These are phyloP conservation scores for Allium sativum DNA, from an alignment of 106 monocot species.

Conservation along the genomic window DNA sequence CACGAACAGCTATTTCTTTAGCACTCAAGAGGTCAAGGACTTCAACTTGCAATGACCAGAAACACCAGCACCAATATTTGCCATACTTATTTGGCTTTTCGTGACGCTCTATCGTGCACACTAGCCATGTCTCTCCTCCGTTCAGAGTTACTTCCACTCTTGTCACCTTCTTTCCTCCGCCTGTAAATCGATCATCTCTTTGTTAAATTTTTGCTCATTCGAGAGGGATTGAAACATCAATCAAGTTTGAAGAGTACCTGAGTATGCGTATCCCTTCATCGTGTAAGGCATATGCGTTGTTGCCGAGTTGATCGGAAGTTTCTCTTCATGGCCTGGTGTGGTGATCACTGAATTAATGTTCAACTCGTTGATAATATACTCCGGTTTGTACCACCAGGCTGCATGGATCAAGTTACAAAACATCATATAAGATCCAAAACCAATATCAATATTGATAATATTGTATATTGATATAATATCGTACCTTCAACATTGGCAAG, in stretches of 20 bases:
- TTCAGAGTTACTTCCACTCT: conserved; percentile 90
- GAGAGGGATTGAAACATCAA: too few relatives aligned
- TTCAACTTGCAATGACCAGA: conserved; percentile 79
- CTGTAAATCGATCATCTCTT: conserved; percentile 13
- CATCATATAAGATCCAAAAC: too few relatives aligned
- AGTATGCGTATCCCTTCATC: conserved; percentile 81
- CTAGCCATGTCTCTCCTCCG: conserved; percentile 75
- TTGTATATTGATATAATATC: neutral
- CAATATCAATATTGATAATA: neutral
- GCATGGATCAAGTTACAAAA: neutral
- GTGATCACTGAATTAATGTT: conserved; percentile 97
- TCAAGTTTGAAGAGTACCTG: conserved; percentile 23
- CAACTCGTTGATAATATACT: conserved; percentile 95
- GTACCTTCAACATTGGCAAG: conserved; percentile 67
- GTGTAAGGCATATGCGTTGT: conserved; percentile 39
- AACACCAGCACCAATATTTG: conserved; percentile 99
- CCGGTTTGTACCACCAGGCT: conserved; percentile 99
- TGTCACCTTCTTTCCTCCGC: conserved; percentile 92
- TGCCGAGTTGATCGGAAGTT: conserved; percentile 53
- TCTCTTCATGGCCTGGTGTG: conserved; percentile 70
- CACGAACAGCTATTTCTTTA: conserved; percentile 79
- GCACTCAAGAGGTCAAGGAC: conserved; percentile 50
- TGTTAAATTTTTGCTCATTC: neutral
- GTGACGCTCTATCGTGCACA: conserved; percentile 52
- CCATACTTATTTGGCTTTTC: conserved; percentile 90